A percentile compares a stretch with the other conserved stretches of the same genome.
phyloP scores from a whole-genome alignment of 305 asterid genomes.

The Lippia alba region DNA sequence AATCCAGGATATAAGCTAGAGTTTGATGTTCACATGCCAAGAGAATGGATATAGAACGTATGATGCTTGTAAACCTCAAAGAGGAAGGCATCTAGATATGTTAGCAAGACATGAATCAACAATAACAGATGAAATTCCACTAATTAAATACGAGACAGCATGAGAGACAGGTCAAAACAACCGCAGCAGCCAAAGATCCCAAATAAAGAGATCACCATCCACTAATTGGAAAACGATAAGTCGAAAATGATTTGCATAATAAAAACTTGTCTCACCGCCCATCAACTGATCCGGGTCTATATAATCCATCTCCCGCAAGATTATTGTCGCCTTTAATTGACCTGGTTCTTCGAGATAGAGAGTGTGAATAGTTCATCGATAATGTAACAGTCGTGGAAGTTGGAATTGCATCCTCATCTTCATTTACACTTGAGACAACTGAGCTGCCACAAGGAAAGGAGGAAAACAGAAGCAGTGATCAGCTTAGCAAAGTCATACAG shows the following conservation, averaged over 20 bases:
- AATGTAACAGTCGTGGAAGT: constrained; percentile 60
- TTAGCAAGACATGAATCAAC: constrained; percentile 24
- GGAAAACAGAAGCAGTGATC: constrained; percentile 31
- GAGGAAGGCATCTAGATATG: constrained; percentile 28
- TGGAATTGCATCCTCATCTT: constrained; percentile 81
- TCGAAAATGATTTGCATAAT: constrained; percentile 29
- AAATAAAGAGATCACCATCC: constrained; percentile 17
- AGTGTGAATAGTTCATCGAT: constrained; percentile 69
- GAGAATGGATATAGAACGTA: constrained; percentile 27
- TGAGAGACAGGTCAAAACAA: neutral
- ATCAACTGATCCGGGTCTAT: constrained; percentile 75
- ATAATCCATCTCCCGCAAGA: constrained; percentile 59
- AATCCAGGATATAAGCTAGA: constrained; percentile 14
- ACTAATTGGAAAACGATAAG: constrained; percentile 22
- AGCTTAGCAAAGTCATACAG: constrained; percentile 27
- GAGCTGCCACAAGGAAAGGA: constrained; percentile 75
- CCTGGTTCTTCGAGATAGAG: constrained; percentile 98
- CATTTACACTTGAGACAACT: constrained; percentile 66
- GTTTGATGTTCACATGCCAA: constrained; percentile 16
- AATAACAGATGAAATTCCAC: neutral
- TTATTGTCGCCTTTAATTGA: constrained; percentile 75
- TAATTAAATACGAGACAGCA: constrained; percentile 26
- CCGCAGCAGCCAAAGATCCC: constrained; percentile 22
- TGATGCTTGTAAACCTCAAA: constrained; percentile 29
- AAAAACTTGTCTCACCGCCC: constrained; percentile 71